phyloP scores from a whole-genome alignment of 352 stramenopile species.

The Phytophthora pseudosyringae region DNA sequence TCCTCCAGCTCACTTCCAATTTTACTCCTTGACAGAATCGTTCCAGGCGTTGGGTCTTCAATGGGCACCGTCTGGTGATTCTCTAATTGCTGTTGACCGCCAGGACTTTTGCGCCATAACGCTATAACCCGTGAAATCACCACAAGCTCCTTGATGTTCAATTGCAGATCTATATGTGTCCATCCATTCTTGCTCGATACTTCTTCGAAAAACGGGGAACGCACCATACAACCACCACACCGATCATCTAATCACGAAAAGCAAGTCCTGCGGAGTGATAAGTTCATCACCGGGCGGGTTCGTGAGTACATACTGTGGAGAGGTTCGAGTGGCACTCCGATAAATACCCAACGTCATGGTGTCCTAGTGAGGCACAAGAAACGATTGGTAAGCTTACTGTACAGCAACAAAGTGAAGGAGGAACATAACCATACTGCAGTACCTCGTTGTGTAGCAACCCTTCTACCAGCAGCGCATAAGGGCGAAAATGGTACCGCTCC shows the following conservation, averaged over 20 bases:
- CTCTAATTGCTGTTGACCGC: conserved; percentile 59
- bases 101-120: conserved; percentile 77
- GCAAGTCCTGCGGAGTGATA: conserved; percentile 60
- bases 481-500: conserved; percentile 58
- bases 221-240: not conserved
- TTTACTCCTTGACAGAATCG: conserved; percentile 38
- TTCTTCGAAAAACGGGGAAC: too few species aligned
- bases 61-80: conserved; percentile 62
- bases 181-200: too few species aligned
- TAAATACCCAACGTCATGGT: conserved; percentile 69
- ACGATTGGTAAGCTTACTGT: conserved; percentile 3
- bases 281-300: conserved; percentile 69
- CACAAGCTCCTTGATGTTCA: not conserved
- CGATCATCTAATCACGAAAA: conserved; percentile 75
- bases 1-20: not conserved
- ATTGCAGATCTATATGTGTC: too few species aligned
- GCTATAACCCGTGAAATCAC: conserved; percentile 34
- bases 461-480: conserved; percentile 67
- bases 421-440: conserved; percentile 1
- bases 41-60: conserved; percentile 76
- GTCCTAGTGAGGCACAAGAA: conserved; percentile 41
- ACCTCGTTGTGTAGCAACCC: conserved; percentile 65
- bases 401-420: not conserved
- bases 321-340: conserved; percentile 39
- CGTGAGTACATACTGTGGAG: conserved; percentile 66